phyloP scores from a whole-genome alignment of 345 rosid genomes.

The Conringia planisiliqua region DNA sequence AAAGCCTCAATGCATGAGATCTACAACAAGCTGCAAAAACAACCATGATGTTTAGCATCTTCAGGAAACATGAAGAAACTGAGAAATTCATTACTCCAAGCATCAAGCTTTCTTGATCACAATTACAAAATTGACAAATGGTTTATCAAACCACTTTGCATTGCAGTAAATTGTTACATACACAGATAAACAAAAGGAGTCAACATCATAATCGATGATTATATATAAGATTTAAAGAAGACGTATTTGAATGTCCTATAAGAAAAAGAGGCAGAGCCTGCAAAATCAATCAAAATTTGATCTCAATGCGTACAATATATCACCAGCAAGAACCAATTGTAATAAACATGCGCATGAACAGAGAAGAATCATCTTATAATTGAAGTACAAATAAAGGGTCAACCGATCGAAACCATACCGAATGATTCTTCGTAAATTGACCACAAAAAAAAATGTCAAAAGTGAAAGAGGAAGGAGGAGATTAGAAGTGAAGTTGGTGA shows the following conservation, averaged over 20 bases:
- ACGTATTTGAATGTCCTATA: no score
- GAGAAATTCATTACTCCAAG: background rate
- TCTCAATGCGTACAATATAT: background rate
- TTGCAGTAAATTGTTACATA: background rate
- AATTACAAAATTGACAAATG: background rate
- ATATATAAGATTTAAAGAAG: background rate
- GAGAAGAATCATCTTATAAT: background rate
- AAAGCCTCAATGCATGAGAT: background rate
- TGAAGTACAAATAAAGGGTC: background rate
- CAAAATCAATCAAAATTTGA: background rate
- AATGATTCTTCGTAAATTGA: background rate
- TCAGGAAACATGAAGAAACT: background rate
- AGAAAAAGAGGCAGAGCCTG: no score
- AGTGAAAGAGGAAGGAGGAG: background rate
- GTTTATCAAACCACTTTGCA: background rate
- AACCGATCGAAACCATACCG: background rate
- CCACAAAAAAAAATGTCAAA: background rate
- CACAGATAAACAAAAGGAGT: background rate
- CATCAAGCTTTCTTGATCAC: constrained; percentile 13
- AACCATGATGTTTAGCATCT: background rate
- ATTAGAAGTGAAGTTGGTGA: constrained; percentile 14
- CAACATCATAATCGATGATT: background rate
- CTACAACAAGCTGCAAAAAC: constrained; percentile 8
- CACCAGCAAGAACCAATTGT: background rate
- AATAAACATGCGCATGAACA: background rate